Conservation (phyloP, 2,329 filamentous ascomycete species). For the Aspergillus awamori region DNA sequence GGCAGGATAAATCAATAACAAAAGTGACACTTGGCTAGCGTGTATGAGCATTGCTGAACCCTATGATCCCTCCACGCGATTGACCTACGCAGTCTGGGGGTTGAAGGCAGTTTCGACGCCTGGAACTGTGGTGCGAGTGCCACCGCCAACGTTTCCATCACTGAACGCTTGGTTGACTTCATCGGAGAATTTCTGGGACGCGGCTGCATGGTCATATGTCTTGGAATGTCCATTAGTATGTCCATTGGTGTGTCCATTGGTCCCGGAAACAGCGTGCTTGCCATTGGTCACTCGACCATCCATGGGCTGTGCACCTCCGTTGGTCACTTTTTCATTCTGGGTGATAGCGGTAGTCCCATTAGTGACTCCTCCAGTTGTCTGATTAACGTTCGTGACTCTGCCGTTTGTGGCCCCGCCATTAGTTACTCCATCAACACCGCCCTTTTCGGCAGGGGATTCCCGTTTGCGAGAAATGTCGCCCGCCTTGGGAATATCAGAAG, state of each 20-base stretch:
- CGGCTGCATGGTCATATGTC: conserved; percentile 22
- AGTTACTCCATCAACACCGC: not conserved
- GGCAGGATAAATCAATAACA: conserved; percentile 9
- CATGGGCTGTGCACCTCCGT: conserved; percentile 15
- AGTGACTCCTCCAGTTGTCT: conserved; percentile 15
- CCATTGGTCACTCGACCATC: conserved; percentile 9
- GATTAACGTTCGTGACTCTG: conserved; percentile 12
- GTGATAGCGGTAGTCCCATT: conserved; percentile 15
- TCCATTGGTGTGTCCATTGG: conserved; percentile 6
- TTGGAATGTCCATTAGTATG: not conserved
- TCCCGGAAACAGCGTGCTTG: conserved; percentile 6
- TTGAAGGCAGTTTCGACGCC: conserved; percentile 26
- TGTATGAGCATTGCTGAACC: not conserved
- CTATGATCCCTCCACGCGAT: not conserved
- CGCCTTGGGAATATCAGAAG: conserved; percentile 67
- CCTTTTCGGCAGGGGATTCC: conserved; percentile 46
- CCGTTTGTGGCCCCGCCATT: not conserved
- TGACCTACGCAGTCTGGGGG: conserved; percentile 26
- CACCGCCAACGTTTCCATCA: conserved; percentile 9
- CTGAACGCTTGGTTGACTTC: conserved; percentile 38
- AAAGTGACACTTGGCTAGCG: not conserved
- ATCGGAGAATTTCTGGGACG: conserved; percentile 35
- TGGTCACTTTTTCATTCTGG: conserved; percentile 17
- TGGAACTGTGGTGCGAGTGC: conserved; percentile 15
- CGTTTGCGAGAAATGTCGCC: conserved; percentile 61